These are phyloP conservation scores for Cladosporium velox DNA, from an alignment of 2,329 filamentous ascomycete genomes.

Conservation along the genomic window DNA sequence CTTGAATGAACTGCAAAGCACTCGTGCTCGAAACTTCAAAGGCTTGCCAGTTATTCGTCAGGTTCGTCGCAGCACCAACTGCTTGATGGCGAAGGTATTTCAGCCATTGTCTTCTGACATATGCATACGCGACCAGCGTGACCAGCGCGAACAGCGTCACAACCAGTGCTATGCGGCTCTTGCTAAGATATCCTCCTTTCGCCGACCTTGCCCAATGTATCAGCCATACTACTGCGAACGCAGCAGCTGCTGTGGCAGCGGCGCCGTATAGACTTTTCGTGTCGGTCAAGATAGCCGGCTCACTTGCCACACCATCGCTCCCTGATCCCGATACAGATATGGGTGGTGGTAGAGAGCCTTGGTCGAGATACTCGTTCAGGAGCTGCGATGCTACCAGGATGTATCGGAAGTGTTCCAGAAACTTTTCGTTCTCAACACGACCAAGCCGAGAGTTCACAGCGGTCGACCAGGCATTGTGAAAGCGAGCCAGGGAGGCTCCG, in stretches of 20 bases:
- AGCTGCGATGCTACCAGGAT: slow-evolving; percentile 90
- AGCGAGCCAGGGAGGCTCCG: slow-evolving; percentile 1
- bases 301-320: slow-evolving; percentile 28
- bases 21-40: slow-evolving; percentile 78
- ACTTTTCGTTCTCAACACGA: slow-evolving; percentile 76
- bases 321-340: slow-evolving; percentile 22
- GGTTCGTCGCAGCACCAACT: slow-evolving; percentile 65
- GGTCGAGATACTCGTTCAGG: slow-evolving; percentile 64
- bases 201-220: slow-evolving; percentile 68
- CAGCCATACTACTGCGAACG: slow-evolving; percentile 65
- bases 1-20: slow-evolving; percentile 80
- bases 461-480: slow-evolving; percentile 53
- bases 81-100: slow-evolving; percentile 75
- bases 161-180: slow-evolving; percentile 53
- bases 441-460: slow-evolving; percentile 73
- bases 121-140: slow-evolving; percentile 66
- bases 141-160: slow-evolving; percentile 54
- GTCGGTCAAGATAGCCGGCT: slow-evolving; percentile 31
- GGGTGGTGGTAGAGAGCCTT: slow-evolving; percentile 43
- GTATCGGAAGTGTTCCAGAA: slow-evolving; percentile 91
- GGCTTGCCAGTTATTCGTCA: slow-evolving; percentile 74
- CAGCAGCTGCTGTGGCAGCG: slow-evolving; percentile 62
- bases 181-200: slow-evolving; percentile 56
- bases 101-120: slow-evolving; percentile 78
- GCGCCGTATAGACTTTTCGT: slow-evolving; percentile 66